Evolutionary conservation across 257 asterid species (phyloP).

Genomic region (Misopates orontium): DNA sequence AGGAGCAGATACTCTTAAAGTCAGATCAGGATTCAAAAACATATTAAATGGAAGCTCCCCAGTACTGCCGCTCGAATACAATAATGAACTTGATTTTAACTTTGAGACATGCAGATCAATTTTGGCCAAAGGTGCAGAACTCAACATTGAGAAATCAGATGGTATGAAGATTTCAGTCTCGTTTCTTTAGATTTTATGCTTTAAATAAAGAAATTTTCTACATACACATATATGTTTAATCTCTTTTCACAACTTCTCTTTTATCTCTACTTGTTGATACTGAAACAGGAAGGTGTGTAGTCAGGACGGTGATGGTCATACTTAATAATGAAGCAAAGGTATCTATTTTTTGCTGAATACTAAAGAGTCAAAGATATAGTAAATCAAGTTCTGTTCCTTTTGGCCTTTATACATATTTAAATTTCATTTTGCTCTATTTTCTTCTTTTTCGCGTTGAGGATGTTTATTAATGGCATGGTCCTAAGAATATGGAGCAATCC

Average conservation of each 20-base stretch:
- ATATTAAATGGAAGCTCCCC: constrained; percentile 64
- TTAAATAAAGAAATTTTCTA: neutral
- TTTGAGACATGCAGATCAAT: constrained; percentile 63
- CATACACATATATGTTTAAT: neutral
- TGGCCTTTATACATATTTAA: too few species aligned
- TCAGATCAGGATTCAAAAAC: constrained; percentile 58
- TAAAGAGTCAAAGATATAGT: neutral
- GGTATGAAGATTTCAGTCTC: constrained; percentile 62
- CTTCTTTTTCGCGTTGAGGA: too few species aligned
- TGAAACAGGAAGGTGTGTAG: constrained; percentile 56
- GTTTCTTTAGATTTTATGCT: too few species aligned
- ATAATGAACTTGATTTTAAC: constrained; percentile 49
- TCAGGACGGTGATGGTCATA: constrained; percentile 61
- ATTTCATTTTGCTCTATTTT: too few species aligned
- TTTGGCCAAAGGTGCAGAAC: constrained; percentile 70
- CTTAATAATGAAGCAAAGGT: constrained; percentile 71
- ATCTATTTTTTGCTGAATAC: neutral
- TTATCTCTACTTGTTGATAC: constrained; percentile 19
- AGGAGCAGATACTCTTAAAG: constrained; percentile 85
- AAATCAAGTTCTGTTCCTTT: neutral
- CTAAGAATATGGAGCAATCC: too few species aligned
- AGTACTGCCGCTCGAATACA: constrained; percentile 65
- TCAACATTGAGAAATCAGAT: constrained; percentile 58
- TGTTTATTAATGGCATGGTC: too few species aligned
- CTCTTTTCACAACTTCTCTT: neutral